These are phyloP conservation scores for Coniochaeta hoffmannii DNA, from an alignment of 2,329 filamentous ascomycete species.

Conservation along the genomic window DNA sequence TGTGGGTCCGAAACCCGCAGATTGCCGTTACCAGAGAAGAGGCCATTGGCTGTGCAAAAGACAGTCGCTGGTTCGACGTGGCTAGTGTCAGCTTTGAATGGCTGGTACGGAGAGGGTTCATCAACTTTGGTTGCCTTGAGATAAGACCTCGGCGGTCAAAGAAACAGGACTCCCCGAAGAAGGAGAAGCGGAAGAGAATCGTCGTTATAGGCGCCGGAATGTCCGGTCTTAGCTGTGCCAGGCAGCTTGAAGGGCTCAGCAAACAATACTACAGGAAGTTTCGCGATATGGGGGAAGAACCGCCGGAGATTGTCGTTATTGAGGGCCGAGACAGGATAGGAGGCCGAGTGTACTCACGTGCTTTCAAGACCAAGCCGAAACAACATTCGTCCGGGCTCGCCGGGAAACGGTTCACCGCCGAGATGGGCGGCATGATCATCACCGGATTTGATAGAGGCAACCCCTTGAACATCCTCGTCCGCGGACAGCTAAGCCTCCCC, in stretches of 20 bases:
- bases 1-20: conserved; percentile 85
- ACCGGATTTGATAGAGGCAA: conserved; percentile 96
- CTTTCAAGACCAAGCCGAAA: conserved; percentile 51
- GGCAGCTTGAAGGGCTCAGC: conserved; percentile 83
- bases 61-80: conserved; percentile 80
- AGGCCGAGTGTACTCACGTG: conserved; percentile 83
- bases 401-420: conserved; percentile 67
- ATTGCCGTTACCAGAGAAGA: conserved; percentile 75
- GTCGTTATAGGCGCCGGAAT: conserved; percentile 91
- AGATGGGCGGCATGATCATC: conserved; percentile 97
- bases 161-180: conserved; percentile 20
- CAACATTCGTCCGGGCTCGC: conserved; percentile 43
- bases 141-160: conserved; percentile 32
- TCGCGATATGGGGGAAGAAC: conserved; percentile 54
- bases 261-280: conserved; percentile 68
- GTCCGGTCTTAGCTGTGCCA: conserved; percentile 83
- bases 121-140: conserved; percentile 91
- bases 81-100: conserved; percentile 88
- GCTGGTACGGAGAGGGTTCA: conserved; percentile 84
- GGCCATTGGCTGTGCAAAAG: conserved; percentile 83
- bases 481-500: conserved; percentile 79
- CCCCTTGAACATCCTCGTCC: conserved; percentile 82
- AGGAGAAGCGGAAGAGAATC: conserved; percentile 60
- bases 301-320: conserved; percentile 70
- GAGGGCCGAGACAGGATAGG: conserved; percentile 85